These are phyloP conservation scores for Blepharisma stoltei DNA, from an alignment of 73 alveolate species.

Conservation along the genomic window DNA sequence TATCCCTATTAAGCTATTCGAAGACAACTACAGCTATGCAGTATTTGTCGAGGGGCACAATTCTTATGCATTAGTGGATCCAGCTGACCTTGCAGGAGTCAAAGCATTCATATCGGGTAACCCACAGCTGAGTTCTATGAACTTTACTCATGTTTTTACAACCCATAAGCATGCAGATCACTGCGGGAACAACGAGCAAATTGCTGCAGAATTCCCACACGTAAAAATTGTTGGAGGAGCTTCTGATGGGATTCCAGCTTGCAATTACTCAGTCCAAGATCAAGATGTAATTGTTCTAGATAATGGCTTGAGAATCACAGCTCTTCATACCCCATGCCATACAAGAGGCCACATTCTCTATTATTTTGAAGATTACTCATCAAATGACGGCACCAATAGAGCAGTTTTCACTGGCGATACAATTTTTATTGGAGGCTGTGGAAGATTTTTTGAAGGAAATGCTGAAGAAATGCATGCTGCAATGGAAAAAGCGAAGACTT, in stretches of 20 bases:
- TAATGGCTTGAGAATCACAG: slow-evolving; percentile 40
- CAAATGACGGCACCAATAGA: neutral
- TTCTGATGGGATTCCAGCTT: slow-evolving; percentile 34
- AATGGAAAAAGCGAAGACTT: slow-evolving; percentile 40
- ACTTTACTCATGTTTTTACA: slow-evolving; percentile 1
- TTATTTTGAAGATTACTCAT: slow-evolving; percentile 32
- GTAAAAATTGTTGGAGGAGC: neutral
- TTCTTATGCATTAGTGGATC: slow-evolving; percentile 24
- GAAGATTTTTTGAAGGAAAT: slow-evolving; percentile 70
- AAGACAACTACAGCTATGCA: slow-evolving; percentile 25
- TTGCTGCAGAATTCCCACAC: neutral
- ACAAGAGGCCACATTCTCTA: slow-evolving; percentile 69
- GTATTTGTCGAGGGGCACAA: neutral
- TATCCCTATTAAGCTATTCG: slow-evolving; percentile 13
- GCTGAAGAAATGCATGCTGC: slow-evolving; percentile 55
- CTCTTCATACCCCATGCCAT: slow-evolving; percentile 69
- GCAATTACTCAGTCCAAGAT: slow-evolving; percentile 54
- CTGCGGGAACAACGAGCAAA: slow-evolving; percentile 5
- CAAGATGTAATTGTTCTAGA: slow-evolving; percentile 33
- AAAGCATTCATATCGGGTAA: neutral
- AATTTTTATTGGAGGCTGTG: slow-evolving; percentile 71
- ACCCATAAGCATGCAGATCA: slow-evolving; percentile 32
- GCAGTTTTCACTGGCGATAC: slow-evolving; percentile 63
- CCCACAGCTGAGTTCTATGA: slow-evolving; percentile 3
- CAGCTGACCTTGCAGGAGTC: slow-evolving; percentile 26